These are phyloP conservation scores for Chondrostereum purpureum DNA, from an alignment of 1,284 basidiomycete species.

Conservation along the genomic window DNA sequence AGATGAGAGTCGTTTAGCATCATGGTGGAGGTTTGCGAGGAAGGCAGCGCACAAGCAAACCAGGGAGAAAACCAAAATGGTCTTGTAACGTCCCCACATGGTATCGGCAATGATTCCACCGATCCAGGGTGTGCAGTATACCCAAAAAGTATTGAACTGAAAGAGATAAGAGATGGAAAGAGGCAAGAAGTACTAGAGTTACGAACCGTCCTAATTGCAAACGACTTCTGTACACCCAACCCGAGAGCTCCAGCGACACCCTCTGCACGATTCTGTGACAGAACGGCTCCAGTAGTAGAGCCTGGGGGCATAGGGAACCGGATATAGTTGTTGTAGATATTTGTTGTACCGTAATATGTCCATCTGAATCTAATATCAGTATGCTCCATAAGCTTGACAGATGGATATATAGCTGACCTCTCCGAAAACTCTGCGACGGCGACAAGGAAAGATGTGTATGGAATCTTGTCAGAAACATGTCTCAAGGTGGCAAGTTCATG, in stretches of 20 bases:
- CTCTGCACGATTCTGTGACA: constrained; percentile 25
- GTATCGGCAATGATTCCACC: constrained; percentile 52
- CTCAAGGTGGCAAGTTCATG: constrained; percentile 41
- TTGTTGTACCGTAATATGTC: constrained; percentile 43
- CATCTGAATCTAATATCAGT: constrained; percentile 16
- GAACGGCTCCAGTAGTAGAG: constrained; percentile 44
- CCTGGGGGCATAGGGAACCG: constrained; percentile 40
- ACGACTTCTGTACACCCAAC: constrained; percentile 37
- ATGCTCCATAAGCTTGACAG: no score
- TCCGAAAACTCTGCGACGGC: constrained; percentile 47
- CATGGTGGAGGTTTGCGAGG: constrained; percentile 1
- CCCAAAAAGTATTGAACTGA: constrained; percentile 41
- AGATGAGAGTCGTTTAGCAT: constrained; percentile 11
- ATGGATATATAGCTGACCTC: constrained; percentile 25
- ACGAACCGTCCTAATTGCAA: constrained; percentile 28
- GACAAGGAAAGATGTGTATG: constrained; percentile 36
- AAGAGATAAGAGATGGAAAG: not conserved
- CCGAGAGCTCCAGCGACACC: constrained; percentile 44
- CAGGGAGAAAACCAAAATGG: constrained; percentile 43
- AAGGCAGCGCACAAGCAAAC: constrained; percentile 29
- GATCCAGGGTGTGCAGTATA: constrained; percentile 39
- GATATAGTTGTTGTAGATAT: constrained; percentile 45
- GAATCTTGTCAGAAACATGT: constrained; percentile 37
- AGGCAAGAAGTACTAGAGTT: constrained; percentile 10
- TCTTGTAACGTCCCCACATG: constrained; percentile 54